These are phyloP conservation scores for Pichia cactophila DNA, from an alignment of 1,139 yeast species.

Conservation along the genomic window DNA sequence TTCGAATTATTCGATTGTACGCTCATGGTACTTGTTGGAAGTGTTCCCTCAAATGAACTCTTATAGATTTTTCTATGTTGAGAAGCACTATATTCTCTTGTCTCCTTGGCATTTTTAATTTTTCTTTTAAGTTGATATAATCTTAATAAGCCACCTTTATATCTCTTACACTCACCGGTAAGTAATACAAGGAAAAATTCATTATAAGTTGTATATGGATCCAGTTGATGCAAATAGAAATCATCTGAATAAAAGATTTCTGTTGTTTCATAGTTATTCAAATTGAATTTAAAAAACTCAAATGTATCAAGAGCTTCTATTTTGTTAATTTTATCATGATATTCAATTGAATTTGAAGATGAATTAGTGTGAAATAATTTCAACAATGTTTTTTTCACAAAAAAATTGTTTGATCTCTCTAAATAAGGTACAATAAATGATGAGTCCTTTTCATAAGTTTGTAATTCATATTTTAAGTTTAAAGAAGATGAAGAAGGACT, in stretches of 20 bases:
- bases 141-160: background rate
- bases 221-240: slow-evolving; percentile 1
- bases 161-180: background rate
- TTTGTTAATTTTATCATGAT: background rate
- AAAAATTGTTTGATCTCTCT: background rate
- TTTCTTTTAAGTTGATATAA: background rate
- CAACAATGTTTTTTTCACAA: background rate
- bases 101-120: background rate
- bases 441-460: background rate
- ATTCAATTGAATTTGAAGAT: background rate
- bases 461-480: background rate
- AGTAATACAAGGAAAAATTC: background rate
- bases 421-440: slow-evolving; percentile 1
- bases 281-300: background rate
- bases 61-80: no score
- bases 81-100: background rate
- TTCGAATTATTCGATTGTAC: background rate
- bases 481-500: background rate
- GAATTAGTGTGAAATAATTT: background rate
- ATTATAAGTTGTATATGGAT: background rate
- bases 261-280: slow-evolving; percentile 1
- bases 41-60: background rate
- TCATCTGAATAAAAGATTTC: slow-evolving; percentile 4
- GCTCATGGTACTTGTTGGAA: background rate
- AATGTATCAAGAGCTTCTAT: background rate